These are phyloP conservation scores for Malus hybrid DNA, from an alignment of 331 rosid species.

Conservation along the genomic window DNA sequence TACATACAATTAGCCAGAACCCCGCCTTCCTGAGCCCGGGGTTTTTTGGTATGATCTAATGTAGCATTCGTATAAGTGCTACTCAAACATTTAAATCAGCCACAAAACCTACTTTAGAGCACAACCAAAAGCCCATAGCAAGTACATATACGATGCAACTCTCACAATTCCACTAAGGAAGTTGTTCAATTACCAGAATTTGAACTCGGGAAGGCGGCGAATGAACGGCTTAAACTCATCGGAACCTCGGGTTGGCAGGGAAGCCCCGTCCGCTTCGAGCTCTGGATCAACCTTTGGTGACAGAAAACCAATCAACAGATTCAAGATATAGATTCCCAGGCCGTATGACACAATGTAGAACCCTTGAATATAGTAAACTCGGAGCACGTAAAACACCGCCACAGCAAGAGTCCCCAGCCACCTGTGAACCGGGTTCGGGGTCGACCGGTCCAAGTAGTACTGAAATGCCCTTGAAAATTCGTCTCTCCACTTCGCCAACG, in stretches of 20 bases:
- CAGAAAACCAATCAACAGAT: slow-evolving; percentile 61
- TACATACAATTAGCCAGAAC: not conserved
- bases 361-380: slow-evolving; percentile 54
- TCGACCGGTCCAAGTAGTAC: slow-evolving; percentile 54
- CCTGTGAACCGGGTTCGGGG: slow-evolving; percentile 47
- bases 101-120: not conserved
- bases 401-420: slow-evolving; percentile 56
- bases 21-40: not conserved
- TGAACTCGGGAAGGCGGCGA: slow-evolving; percentile 74
- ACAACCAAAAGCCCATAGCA: not conserved
- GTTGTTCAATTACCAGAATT: slow-evolving; percentile 44
- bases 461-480: slow-evolving; percentile 46
- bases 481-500: slow-evolving; percentile 50
- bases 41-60: not conserved
- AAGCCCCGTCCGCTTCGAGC: slow-evolving; percentile 55
- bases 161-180: not conserved
- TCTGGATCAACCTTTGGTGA: slow-evolving; percentile 69
- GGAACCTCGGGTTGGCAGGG: slow-evolving; percentile 51
- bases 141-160: not conserved
- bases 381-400: slow-evolving; percentile 34
- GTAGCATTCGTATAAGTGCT: not conserved
- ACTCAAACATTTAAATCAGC: not conserved
- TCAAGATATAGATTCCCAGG: slow-evolving; percentile 51
- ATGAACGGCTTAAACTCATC: slow-evolving; percentile 67
- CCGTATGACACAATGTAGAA: slow-evolving; percentile 63